Evolutionary conservation across 2,329 filamentous ascomycete genomes (phyloP), one percentile per base, ranked within the genome.

Genomic region (Colletotrichum cereale): DNA sequence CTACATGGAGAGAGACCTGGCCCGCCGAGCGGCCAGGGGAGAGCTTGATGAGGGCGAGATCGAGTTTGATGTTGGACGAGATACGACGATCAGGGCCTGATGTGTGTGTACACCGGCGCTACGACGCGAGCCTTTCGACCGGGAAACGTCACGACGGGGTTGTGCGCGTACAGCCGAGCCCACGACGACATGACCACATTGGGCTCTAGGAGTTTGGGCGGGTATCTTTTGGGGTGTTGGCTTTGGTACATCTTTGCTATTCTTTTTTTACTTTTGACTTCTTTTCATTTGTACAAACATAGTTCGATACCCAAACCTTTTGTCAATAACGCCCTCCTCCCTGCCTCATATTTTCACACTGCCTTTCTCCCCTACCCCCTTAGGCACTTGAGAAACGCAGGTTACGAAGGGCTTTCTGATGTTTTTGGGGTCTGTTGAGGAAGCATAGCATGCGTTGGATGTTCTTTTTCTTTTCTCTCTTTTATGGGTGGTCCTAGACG

Each of bases 1-100:
- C 52, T 92, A 94, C 75, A 79, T 80, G 4, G 90, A 92, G 79
- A 81, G 90, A 64, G 87, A 87, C 50, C 79, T 84, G 55, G 87
- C 85, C 26, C 80, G 84, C 56, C 82, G 85, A n/a, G 86, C 85
- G 5, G 84, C 85, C 0, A 79, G 82, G 50, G 86, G 86, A 29
- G 84, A 86, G 47, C 76, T 85, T 26, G 81, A 78, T 24, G 85
- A 85, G 29, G 81, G 76, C 5, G 83, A 84, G 62, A 75, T 80
- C 75, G 80, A 80, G 6, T 74, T 75, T 34, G 78, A 78, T 3
- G 81, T 79, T 3, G 81, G 82, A 42, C 80, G 76, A 26, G 79
- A 83, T 66, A 76, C 78, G 60, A 82, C 81, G 29, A 67, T 83
- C 62, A 76, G 77, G 66, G 77, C 79, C 31, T 79, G 26, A 55